Evolutionary conservation across 805 yeast species (phyloP).

Genomic region (Pichia pseudocactophila): DNA sequence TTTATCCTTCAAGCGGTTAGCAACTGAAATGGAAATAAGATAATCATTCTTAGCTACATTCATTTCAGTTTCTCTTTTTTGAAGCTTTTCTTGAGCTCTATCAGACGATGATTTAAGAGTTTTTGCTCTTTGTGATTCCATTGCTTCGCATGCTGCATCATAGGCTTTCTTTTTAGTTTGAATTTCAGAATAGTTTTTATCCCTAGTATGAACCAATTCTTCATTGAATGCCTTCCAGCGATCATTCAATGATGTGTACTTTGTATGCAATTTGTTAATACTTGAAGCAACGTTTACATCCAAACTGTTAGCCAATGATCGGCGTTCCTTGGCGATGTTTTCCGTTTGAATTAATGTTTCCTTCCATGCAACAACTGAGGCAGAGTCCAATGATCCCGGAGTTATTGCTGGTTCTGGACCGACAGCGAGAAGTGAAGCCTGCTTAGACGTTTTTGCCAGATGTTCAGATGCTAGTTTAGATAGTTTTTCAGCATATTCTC

Average conservation of each 20-base stretch:
- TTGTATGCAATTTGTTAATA: slow-evolving; percentile 42
- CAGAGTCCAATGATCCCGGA: slow-evolving; percentile 90
- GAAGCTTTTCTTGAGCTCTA: slow-evolving; percentile 41
- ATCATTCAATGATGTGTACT: slow-evolving; percentile 44
- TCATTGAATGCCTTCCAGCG: slow-evolving; percentile 53
- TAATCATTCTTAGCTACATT: slow-evolving; percentile 79
- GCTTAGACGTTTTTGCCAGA: slow-evolving; percentile 66
- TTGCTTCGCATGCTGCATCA: slow-evolving; percentile 68
- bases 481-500: slow-evolving; percentile 68
- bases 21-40: slow-evolving; percentile 68
- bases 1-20: slow-evolving; percentile 88
- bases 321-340: slow-evolving; percentile 58
- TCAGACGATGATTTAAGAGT: slow-evolving; percentile 48
- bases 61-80: slow-evolving; percentile 71
- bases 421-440: slow-evolving; percentile 62
- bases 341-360: slow-evolving; percentile 82
- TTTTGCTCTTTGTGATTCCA: slow-evolving; percentile 75
- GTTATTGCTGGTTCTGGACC: slow-evolving; percentile 89
- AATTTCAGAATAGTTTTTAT: slow-evolving; percentile 44
- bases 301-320: slow-evolving; percentile 50
- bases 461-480: slow-evolving; percentile 56
- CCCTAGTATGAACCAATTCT: slow-evolving; percentile 42
- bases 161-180: slow-evolving; percentile 64
- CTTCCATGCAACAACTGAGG: slow-evolving; percentile 83
- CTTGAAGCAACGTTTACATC: slow-evolving; percentile 53